Base-by-base conservation (phyloP, 495 filamentous ascomycete species). In the Cercophora newfieldiana region DNA sequence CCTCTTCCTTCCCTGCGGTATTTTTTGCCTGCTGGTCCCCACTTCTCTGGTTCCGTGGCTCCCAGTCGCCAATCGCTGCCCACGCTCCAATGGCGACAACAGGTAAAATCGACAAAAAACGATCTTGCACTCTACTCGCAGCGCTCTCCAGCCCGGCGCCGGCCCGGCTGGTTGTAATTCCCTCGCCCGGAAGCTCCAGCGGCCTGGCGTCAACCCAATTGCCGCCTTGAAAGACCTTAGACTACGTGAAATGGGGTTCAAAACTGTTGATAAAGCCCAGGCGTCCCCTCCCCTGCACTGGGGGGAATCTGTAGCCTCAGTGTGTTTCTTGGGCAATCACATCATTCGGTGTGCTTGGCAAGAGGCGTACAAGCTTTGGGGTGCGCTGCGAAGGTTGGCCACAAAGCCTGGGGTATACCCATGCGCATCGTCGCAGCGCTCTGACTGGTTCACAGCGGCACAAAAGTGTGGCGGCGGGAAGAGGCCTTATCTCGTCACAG, bases 1-100 rank as follows among this genome's bases (percentile, higher is more conserved):
- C 50, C 21, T 26, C 50, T 31, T 30, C 29, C 31, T 58, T 65
- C 57, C 29, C 66, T 77, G 75, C 74, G 75, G 74, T 74, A 77
- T 77, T 77, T 77, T 76, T 72, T 66, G 68, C 65, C 68, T 69
- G 24, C 68, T 72, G 64, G 59, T 62, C 62, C 66, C 67, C 66
- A 25, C 50, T 48, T 62, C 60, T 61, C 31, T 28, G 59, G 48
- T 63, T 22, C 50, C 50, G 24, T 53, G 50, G 50, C 50, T 7
- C 55, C 55, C n/a, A 31, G 29, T 58, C 55, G 55, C 61, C 29
- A 55, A 54, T 25, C 61, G 49, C 61, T 50, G 61, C 49, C 31
- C 61, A 28, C 33, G 49, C 31, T 26, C 30, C 30, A 28, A 63
- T 56, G 49, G 61, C 61, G 49, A 63, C 61, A 63, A 37, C 26